phyloP scores from a whole-genome alignment of 1,284 basidiomycete species.

The Anthracocystis panici-leucophaei region DNA sequence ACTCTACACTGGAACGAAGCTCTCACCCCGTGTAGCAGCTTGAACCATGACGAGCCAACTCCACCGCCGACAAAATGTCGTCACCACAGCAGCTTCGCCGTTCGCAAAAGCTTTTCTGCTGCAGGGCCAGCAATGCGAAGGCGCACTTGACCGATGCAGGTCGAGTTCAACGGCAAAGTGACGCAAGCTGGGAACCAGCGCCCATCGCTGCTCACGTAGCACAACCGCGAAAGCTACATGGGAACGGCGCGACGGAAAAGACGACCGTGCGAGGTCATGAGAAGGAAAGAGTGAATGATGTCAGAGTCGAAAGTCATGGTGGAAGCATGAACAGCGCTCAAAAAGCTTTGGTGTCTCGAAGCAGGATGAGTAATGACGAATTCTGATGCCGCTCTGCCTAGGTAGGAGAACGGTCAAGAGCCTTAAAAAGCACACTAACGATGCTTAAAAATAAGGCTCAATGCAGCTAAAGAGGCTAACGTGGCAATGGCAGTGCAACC shows the following conservation, averaged over 20 bases:
- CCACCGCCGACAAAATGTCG: not conserved
- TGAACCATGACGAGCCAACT: no score
- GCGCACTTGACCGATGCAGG: no score
- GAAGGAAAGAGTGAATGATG: slow-evolving; percentile 4
- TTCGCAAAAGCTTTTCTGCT: not conserved
- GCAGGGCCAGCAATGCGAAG: not conserved
- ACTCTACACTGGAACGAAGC: no score
- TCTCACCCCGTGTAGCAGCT: no score
- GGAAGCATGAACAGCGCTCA: not conserved
- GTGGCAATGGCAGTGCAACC: slow-evolving; percentile 1
- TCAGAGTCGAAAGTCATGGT: slow-evolving; percentile 2
- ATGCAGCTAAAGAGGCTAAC: not conserved
- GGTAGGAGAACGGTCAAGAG: not conserved
- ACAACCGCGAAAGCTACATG: not conserved
- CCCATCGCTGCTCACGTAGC: no score
- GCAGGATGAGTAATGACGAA: slow-evolving; percentile 2
- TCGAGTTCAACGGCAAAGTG: not conserved
- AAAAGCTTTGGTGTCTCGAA: not conserved
- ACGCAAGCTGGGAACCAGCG: not conserved
- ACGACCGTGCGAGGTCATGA: not conserved
- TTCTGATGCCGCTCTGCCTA: not conserved
- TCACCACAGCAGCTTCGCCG: not conserved
- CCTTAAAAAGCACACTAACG: not conserved
- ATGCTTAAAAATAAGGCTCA: not conserved
- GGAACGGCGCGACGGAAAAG: not conserved